Evolutionary conservation across 2,329 filamentous ascomycete genomes (phyloP).

Genomic region (Sphaceloma murrayae): DNA sequence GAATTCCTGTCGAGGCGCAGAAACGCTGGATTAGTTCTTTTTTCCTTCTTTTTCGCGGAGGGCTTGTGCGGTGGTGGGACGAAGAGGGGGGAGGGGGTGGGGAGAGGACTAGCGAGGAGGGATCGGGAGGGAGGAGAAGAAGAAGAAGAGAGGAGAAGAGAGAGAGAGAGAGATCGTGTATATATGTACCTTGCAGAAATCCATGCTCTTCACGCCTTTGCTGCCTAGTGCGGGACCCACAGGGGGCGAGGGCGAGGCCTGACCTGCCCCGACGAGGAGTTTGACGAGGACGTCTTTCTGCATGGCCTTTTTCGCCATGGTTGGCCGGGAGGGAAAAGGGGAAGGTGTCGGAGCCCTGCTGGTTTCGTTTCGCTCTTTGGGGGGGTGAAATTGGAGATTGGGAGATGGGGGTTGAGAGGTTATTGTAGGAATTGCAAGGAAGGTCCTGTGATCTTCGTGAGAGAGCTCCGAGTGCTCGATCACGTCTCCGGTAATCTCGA

Average conservation of each 20-base stretch:
- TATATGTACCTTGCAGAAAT: conserved; percentile 86
- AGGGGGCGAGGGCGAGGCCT: conserved; percentile 87
- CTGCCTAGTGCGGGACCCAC: conserved; percentile 92
- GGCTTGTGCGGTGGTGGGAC: neutral
- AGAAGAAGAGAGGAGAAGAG: neutral
- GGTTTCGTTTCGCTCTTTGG: too few relatives aligned
- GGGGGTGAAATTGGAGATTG: too few relatives aligned
- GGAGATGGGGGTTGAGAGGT: too few relatives aligned
- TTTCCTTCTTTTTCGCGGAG: too few relatives aligned
- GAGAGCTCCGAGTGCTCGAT: too few relatives aligned
- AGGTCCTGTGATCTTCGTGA: too few relatives aligned
- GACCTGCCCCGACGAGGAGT: conserved; percentile 91
- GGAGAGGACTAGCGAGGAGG: neutral
- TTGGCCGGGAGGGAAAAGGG: neutral
- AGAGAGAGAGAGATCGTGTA: neutral
- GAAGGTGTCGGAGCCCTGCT: neutral
- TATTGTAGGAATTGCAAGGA: too few relatives aligned
- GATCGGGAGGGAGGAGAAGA: conserved; percentile 1
- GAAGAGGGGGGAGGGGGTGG: conserved; percentile 2
- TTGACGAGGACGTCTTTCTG: conserved; percentile 73
- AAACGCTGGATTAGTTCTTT: too few relatives aligned
- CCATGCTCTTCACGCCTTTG: conserved; percentile 98
- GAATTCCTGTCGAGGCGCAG: conserved; percentile 61
- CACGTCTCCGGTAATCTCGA: too few relatives aligned
- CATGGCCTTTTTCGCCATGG: conserved; percentile 45